Conservation (phyloP, 306 rosid genomes). For the Styphnolobium japonicum region DNA sequence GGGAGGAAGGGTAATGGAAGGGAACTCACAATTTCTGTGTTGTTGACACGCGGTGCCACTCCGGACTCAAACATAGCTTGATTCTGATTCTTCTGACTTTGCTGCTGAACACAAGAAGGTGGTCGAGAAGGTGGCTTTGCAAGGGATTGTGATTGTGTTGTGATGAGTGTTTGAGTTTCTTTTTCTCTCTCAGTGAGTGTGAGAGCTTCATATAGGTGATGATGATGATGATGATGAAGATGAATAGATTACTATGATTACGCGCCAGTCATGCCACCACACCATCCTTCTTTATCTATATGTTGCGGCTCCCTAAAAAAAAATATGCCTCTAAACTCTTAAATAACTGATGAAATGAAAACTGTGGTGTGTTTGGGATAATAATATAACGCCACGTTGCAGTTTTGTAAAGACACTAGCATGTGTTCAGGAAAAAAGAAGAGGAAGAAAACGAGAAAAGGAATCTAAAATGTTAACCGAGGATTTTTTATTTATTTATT, state of each 20-base stretch:
- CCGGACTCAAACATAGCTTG: background rate
- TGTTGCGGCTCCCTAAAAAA: background rate
- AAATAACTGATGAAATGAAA: background rate
- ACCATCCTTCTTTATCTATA: background rate
- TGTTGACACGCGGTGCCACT: background rate
- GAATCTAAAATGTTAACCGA: conserved; percentile 15
- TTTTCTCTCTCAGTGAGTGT: background rate
- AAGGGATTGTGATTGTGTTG: no score
- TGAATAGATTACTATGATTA: conserved; percentile 1
- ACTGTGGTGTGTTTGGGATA: background rate
- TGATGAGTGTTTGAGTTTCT: background rate
- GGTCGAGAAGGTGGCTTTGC: no score
- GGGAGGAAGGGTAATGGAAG: conserved; percentile 32
- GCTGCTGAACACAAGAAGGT: background rate
- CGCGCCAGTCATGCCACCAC: background rate
- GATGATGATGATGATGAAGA: background rate
- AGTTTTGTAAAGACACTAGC: conserved; percentile 4
- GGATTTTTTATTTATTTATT: no score
- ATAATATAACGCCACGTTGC: conserved; percentile 13
- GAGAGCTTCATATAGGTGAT: background rate
- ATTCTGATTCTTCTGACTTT: background rate
- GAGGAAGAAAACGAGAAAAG: background rate
- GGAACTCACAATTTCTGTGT: background rate
- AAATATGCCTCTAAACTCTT: background rate
- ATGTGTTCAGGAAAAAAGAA: conserved; percentile 4